phyloP scores from a whole-genome alignment of 495 filamentous ascomycete species.

The Jackrogersella multiformis region DNA sequence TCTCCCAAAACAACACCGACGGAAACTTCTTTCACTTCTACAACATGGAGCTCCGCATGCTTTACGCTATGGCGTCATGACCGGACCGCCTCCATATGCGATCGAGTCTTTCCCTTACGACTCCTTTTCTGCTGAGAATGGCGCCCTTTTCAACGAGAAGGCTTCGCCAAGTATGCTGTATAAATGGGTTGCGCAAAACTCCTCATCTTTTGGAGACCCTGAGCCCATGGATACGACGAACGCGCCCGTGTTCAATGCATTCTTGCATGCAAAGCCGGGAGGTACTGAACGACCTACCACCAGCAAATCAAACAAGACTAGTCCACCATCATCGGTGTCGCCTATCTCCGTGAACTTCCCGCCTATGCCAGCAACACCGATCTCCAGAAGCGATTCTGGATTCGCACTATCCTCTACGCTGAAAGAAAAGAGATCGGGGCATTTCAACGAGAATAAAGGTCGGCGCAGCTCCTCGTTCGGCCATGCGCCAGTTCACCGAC shows the following conservation, averaged over 20 bases:
- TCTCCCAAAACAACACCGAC: slow-evolving; percentile 86
- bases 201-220: slow-evolving; percentile 79
- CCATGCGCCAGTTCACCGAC: slow-evolving; percentile 73
- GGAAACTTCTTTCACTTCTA: slow-evolving; percentile 87
- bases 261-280: slow-evolving; percentile 78
- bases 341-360: slow-evolving; percentile 84
- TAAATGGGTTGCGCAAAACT: slow-evolving; percentile 88
- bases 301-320: slow-evolving; percentile 75
- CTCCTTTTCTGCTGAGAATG: slow-evolving; percentile 85
- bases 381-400: slow-evolving; percentile 89
- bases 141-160: slow-evolving; percentile 75
- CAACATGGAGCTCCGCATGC: slow-evolving; percentile 92
- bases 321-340: slow-evolving; percentile 86
- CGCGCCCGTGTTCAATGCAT: slow-evolving; percentile 84
- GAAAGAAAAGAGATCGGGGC: slow-evolving; percentile 92
- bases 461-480: slow-evolving; percentile 92
- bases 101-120: slow-evolving; percentile 92
- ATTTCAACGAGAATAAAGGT: slow-evolving; percentile 86
- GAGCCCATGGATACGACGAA: slow-evolving; percentile 60
- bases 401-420: slow-evolving; percentile 85
- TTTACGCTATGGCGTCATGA: slow-evolving; percentile 82
- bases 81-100: slow-evolving; percentile 91
- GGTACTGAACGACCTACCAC: slow-evolving; percentile 81
- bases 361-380: slow-evolving; percentile 73
- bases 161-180: slow-evolving; percentile 76